Conservation (phyloP, 208 protist genomes). For the Perkinsela sp. region DNA sequence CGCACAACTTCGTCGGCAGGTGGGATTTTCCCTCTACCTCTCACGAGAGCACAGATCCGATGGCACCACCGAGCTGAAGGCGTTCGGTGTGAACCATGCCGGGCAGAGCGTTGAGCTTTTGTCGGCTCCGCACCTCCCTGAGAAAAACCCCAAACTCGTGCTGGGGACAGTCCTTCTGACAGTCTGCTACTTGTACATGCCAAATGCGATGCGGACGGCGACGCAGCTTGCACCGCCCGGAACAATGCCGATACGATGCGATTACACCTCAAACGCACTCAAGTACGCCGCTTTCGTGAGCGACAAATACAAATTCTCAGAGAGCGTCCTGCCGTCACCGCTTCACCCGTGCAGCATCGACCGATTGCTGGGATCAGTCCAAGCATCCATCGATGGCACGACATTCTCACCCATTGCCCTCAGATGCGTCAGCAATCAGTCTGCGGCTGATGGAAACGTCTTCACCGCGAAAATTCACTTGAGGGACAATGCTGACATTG, state of each 20-base stretch:
- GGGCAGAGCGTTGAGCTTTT: background rate
- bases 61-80: background rate
- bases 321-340: background rate
- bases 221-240: background rate
- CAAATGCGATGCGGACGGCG: background rate
- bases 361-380: background rate
- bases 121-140: background rate
- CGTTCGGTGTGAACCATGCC: background rate
- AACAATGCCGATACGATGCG: background rate
- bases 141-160: background rate
- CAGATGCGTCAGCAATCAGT: background rate
- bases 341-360: background rate
- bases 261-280: background rate
- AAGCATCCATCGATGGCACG: background rate
- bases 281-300: background rate
- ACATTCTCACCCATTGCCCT: background rate
- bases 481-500: background rate
- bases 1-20: background rate
- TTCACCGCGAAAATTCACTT: background rate
- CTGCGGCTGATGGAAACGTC: background rate
- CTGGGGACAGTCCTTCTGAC: background rate
- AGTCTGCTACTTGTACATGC: background rate
- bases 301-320: background rate
- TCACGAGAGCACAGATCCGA: background rate
- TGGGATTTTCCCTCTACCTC: background rate